phyloP scores from a whole-genome alignment of 2,329 filamentous ascomycete species.

The Westerdykella ornata region DNA sequence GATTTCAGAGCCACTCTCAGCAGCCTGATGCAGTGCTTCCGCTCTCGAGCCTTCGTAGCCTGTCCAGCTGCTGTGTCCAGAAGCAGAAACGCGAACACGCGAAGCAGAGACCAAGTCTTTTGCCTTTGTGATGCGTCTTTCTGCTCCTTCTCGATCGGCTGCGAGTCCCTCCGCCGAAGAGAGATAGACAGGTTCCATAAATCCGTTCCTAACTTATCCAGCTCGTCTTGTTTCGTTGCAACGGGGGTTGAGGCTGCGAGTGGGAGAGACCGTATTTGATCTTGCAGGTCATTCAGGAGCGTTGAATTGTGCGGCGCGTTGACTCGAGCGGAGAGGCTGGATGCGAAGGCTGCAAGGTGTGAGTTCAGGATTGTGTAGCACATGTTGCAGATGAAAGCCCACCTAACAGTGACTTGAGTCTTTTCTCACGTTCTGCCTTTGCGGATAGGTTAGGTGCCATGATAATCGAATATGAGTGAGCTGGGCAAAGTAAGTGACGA shows the following conservation, averaged over 20 bases:
- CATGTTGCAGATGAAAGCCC: slow-evolving; percentile 4
- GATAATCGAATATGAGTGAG: not conserved
- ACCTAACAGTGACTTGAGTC: slow-evolving; percentile 29
- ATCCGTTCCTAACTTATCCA: slow-evolving; percentile 52
- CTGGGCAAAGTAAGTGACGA: too few relatives aligned
- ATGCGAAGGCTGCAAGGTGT: slow-evolving; percentile 29
- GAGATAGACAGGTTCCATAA: slow-evolving; percentile 64
- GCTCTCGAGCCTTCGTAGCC: slow-evolving; percentile 12
- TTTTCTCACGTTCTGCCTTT: slow-evolving; percentile 32
- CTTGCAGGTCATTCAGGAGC: slow-evolving; percentile 32
- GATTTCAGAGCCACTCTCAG: slow-evolving; percentile 63
- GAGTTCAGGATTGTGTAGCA: slow-evolving; percentile 1
- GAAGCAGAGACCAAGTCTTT: slow-evolving; percentile 31
- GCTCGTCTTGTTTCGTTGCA: slow-evolving; percentile 38
- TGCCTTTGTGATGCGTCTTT: slow-evolving; percentile 14
- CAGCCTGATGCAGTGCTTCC: slow-evolving; percentile 46
- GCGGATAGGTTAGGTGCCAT: slow-evolving; percentile 5
- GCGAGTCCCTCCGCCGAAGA: slow-evolving; percentile 29
- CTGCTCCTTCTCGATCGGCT: slow-evolving; percentile 22
- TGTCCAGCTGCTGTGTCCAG: slow-evolving; percentile 46
- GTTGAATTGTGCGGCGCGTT: slow-evolving; percentile 12
- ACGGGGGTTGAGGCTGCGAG: slow-evolving; percentile 20
- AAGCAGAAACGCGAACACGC: slow-evolving; percentile 59
- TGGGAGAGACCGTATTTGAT: slow-evolving; percentile 40
- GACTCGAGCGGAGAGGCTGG: slow-evolving; percentile 21